Percentiles rank a stretch among this genome's conserved stretches.
phyloP scores from a whole-genome alignment of 768 basidiomycete species.

The Mycena crocata region DNA sequence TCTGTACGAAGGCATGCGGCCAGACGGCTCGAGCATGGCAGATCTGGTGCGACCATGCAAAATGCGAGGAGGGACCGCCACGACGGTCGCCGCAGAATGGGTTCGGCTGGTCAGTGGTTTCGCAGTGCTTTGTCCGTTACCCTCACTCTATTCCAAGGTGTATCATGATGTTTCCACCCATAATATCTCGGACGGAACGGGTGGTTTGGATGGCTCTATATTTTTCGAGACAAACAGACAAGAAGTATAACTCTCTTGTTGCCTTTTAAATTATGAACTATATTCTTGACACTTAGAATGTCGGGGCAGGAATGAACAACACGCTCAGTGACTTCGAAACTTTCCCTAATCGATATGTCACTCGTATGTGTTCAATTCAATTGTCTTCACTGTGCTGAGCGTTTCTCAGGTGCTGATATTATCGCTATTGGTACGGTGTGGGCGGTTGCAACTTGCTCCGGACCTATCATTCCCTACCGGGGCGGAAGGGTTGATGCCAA shows the following conservation, averaged over 20 bases:
- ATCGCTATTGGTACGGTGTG: constrained; percentile 53
- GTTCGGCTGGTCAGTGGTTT: constrained; percentile 47
- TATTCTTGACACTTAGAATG: constrained; percentile 60
- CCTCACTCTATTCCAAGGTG: constrained; percentile 43
- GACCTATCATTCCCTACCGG: constrained; percentile 55
- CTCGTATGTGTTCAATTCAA: constrained; percentile 46
- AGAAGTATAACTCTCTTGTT: constrained; percentile 46
- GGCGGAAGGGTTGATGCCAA: constrained; percentile 57
- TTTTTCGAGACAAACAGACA: constrained; percentile 56
- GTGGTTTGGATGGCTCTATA: constrained; percentile 64
- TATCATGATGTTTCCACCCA: constrained; percentile 65
- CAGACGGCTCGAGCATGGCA: constrained; percentile 46
- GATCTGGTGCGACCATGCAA: constrained; percentile 45
- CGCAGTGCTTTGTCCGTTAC: neutral
- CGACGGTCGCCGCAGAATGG: constrained; percentile 55
- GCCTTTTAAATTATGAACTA: neutral
- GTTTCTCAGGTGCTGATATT: constrained; percentile 54
- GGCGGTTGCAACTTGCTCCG: constrained; percentile 56
- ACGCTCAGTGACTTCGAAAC: constrained; percentile 55
- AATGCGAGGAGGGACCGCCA: constrained; percentile 40
- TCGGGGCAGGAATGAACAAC: constrained; percentile 58
- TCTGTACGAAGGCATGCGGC: constrained; percentile 49
- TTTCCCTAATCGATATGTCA: constrained; percentile 57
- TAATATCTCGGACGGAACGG: constrained; percentile 56
- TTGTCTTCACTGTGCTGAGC: neutral